These are phyloP conservation scores for Tulasnella sp. DNA, from an alignment of 768 basidiomycete genomes.

Conservation along the genomic window DNA sequence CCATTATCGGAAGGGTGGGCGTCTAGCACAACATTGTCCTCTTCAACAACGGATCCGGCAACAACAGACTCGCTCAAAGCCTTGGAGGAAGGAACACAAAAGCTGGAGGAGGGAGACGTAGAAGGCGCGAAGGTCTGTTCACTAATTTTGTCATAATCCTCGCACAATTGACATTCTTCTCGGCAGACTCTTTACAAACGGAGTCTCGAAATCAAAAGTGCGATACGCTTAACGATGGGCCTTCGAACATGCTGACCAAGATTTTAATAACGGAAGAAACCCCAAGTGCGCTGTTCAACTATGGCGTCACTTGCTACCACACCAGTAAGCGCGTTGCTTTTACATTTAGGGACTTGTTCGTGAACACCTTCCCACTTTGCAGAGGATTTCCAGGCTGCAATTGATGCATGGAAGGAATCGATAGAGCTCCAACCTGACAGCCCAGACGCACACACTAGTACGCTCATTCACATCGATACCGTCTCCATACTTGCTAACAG, in stretches of 20 bases:
- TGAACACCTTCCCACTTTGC: neutral
- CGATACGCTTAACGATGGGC: neutral
- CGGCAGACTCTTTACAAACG: conserved; percentile 61
- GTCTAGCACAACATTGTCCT: conserved; percentile 77
- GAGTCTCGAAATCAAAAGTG: conserved; percentile 72
- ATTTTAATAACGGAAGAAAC: conserved; percentile 10
- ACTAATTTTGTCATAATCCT: neutral
- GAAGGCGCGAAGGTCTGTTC: conserved; percentile 62
- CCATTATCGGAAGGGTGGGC: conserved; percentile 64
- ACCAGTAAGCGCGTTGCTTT: conserved; percentile 59
- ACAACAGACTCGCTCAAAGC: conserved; percentile 77
- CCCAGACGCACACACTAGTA: conserved; percentile 87
- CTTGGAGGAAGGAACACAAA: conserved; percentile 80
- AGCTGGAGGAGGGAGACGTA: conserved; percentile 85
- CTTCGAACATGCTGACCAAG: conserved; percentile 13
- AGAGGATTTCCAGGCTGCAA: conserved; percentile 91
- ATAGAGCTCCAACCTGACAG: conserved; percentile 80
- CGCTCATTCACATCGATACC: conserved; percentile 42
- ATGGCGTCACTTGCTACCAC: conserved; percentile 89
- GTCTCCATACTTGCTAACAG: conserved; percentile 33
- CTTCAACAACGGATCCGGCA: conserved; percentile 80
- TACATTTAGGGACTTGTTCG: neutral
- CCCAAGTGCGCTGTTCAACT: conserved; percentile 63
- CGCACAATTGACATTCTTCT: neutral
- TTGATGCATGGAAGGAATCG: conserved; percentile 83